Evolutionary conservation across 495 filamentous ascomycete species (phyloP).

Genomic region (Aspergillus bridgeri): DNA sequence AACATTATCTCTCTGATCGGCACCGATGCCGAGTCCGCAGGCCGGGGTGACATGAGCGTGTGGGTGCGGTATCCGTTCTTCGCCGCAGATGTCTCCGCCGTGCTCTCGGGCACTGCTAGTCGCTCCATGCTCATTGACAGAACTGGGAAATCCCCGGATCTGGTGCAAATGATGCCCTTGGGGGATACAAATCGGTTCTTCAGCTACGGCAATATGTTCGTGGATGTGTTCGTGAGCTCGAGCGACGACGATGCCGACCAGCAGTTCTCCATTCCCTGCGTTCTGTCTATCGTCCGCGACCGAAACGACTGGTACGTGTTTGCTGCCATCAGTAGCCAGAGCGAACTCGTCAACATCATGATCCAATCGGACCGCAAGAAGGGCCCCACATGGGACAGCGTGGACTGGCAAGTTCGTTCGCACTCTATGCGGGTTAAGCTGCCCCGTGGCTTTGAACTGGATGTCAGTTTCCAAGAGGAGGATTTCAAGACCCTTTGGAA

Average conservation of each 20-base stretch:
- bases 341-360: constrained; percentile 67
- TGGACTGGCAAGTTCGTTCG: constrained; percentile 67
- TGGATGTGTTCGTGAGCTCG: constrained; percentile 65
- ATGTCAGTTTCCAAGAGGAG: constrained; percentile 63
- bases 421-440: constrained; percentile 61
- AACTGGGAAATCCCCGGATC: constrained; percentile 35
- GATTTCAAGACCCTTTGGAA: constrained; percentile 75
- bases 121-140: constrained; percentile 44
- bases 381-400: constrained; percentile 75
- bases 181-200: constrained; percentile 67
- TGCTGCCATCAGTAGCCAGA: constrained; percentile 71
- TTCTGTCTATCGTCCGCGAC: constrained; percentile 69
- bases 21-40: constrained; percentile 48
- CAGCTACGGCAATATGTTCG: constrained; percentile 70
- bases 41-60: constrained; percentile 67
- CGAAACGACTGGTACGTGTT: constrained; percentile 61
- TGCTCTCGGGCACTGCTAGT: constrained; percentile 60
- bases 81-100: constrained; percentile 60
- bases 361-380: constrained; percentile 63
- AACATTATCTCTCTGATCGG: constrained; percentile 60
- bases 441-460: constrained; percentile 64
- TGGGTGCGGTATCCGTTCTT: constrained; percentile 72
- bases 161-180: constrained; percentile 67
- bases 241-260: constrained; percentile 59
- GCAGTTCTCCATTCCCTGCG: constrained; percentile 63